A percentile compares a stretch with the other conserved stretches of the same genome.
phyloP scores from a whole-genome alignment of 352 stramenopile genomes.

The Phytophthora fragariae region DNA sequence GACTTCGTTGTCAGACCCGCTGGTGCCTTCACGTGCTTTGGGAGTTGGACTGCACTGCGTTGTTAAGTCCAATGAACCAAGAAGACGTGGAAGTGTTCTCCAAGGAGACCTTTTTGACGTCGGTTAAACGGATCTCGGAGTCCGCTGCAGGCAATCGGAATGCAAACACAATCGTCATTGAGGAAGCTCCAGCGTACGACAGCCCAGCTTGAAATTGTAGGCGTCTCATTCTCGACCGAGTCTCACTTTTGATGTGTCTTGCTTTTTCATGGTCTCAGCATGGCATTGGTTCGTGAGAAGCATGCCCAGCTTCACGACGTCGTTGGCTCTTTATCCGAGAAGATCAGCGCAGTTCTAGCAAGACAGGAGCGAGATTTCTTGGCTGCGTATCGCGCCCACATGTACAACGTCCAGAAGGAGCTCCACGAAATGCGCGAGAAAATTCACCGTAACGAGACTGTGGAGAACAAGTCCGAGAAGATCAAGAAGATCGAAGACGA shows the following conservation, averaged over 20 bases:
- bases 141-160: slow-evolving; percentile 23
- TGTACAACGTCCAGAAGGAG: slow-evolving; percentile 96
- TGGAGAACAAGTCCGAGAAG: slow-evolving; percentile 90
- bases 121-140: slow-evolving; percentile 57
- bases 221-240: not conserved
- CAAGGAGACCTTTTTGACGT: slow-evolving; percentile 85
- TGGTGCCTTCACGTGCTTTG: not conserved
- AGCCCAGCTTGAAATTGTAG: not conserved
- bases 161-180: slow-evolving; percentile 24
- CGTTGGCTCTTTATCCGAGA: slow-evolving; percentile 85
- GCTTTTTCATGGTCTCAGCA: slow-evolving; percentile 45
- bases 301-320: slow-evolving; percentile 85
- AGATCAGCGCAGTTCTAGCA: slow-evolving; percentile 91
- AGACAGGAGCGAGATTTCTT: slow-evolving; percentile 94
- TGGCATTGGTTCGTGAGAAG: slow-evolving; percentile 80
- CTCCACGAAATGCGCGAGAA: slow-evolving; percentile 92
- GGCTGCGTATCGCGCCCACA: slow-evolving; percentile 93
- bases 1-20: not conserved
- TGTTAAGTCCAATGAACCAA: slow-evolving; percentile 53
- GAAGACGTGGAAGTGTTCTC: slow-evolving; percentile 70
- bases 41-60: not conserved
- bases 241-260: not conserved
- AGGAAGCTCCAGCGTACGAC: slow-evolving; percentile 61
- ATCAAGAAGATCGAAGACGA: slow-evolving; percentile 95
- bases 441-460: slow-evolving; percentile 89